These are phyloP conservation scores for Cryphonectria radicalis DNA, from an alignment of 2,329 filamentous ascomycete genomes.

Conservation along the genomic window DNA sequence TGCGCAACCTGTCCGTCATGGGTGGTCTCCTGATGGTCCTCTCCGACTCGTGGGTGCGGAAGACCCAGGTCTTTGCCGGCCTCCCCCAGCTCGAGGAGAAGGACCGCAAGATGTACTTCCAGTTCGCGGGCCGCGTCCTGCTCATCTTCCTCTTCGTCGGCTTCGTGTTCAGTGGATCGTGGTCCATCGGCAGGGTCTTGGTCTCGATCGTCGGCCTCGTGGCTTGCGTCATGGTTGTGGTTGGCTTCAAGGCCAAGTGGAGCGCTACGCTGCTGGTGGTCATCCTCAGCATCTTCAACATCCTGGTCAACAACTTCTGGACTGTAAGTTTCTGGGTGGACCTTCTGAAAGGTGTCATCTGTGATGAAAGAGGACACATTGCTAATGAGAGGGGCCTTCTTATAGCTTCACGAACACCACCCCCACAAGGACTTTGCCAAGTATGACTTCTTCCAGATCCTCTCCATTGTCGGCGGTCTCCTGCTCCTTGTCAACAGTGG, in stretches of 20 bases:
- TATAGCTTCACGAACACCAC: conserved; percentile 95
- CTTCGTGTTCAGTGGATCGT: conserved; percentile 93
- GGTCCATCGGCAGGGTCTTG: conserved; percentile 84
- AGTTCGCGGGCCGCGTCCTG: conserved; percentile 92
- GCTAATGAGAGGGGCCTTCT: conserved; percentile 33
- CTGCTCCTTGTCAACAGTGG: conserved; percentile 98
- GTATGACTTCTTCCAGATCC: conserved; percentile 99
- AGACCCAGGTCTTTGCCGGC: conserved; percentile 94
- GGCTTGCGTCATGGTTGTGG: conserved; percentile 97
- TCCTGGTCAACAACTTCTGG: conserved; percentile 99
- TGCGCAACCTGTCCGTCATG: conserved; percentile 96
- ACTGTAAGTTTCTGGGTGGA: conserved; percentile 68
- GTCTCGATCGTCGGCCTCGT: conserved; percentile 85
- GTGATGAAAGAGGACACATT: conserved; percentile 19
- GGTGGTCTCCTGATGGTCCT: conserved; percentile 97
- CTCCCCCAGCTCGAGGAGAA: conserved; percentile 96
- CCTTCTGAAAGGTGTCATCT: not conserved
- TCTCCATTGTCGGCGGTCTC: conserved; percentile 96
- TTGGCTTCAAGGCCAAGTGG: conserved; percentile 99
- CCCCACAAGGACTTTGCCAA: conserved; percentile 99
- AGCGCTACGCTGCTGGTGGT: conserved; percentile 94
- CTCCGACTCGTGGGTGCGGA: conserved; percentile 96
- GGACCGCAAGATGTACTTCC: conserved; percentile 99
- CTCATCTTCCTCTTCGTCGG: conserved; percentile 97
- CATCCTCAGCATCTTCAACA: conserved; percentile 94